Percentiles rank a stretch among this genome's conserved stretches.
Conservation (phyloP, 75 land plant genomes). For the Picea sitchensis region DNA sequence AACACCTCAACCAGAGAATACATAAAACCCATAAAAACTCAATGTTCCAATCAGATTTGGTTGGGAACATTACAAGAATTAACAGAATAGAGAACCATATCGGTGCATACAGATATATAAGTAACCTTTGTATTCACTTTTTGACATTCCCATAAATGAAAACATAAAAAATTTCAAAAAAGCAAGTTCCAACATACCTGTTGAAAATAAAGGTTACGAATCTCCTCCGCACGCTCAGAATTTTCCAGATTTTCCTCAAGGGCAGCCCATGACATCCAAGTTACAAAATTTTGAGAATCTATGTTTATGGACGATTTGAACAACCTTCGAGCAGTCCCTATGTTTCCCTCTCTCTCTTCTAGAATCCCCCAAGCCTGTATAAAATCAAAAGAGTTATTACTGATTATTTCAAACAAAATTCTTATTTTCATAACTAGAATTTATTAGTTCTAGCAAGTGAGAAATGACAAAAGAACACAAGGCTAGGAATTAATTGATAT, state of each 20-base stretch:
- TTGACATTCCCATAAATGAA: background rate
- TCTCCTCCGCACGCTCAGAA: conserved; percentile 88
- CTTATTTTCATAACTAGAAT: background rate
- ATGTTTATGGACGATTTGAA: conserved; percentile 79
- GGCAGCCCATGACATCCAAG: conserved; percentile 98
- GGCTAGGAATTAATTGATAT: too few relatives aligned
- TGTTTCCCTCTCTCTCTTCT: conserved; percentile 77
- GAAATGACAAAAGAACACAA: too few relatives aligned
- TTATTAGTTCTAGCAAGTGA: too few relatives aligned
- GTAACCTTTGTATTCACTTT: background rate
- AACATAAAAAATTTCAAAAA: background rate
- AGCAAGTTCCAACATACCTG: conserved; percentile 45
- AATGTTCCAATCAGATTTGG: too few relatives aligned
- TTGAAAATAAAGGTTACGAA: conserved; percentile 78
- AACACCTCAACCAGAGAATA: too few relatives aligned
- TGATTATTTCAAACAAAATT: background rate
- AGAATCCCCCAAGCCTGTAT: conserved; percentile 95
- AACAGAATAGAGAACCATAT: too few relatives aligned
- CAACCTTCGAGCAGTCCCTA: conserved; percentile 74
- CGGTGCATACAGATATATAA: background rate
- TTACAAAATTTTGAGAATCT: conserved; percentile 85
- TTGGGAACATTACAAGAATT: too few relatives aligned
- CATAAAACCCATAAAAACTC: too few relatives aligned
- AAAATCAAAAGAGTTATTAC: background rate
- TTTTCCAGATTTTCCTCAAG: conserved; percentile 85